A percentile compares a stretch with the other conserved stretches of the same genome.
phyloP scores from a whole-genome alignment of 139 green algal species.

The Nannochloris sp. region DNA sequence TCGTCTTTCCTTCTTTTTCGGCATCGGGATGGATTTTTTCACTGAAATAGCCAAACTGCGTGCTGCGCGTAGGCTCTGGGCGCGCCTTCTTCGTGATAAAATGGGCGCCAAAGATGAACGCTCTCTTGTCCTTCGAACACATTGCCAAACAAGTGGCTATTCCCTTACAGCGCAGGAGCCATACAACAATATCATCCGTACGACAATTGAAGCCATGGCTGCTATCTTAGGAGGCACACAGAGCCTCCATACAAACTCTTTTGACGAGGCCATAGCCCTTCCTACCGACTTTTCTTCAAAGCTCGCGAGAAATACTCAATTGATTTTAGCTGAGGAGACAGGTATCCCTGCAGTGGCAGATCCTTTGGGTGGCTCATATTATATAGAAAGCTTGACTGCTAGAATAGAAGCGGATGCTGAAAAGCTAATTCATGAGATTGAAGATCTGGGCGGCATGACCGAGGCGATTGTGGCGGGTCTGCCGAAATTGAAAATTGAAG shows the following conservation, averaged over 20 bases:
- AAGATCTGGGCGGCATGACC: constrained; percentile 58
- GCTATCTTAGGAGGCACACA: constrained; percentile 62
- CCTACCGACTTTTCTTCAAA: constrained; percentile 49
- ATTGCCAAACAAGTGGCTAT: constrained; percentile 56
- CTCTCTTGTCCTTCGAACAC: constrained; percentile 50
- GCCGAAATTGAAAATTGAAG: constrained; percentile 33
- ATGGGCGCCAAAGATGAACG: constrained; percentile 34
- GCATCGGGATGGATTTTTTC: constrained; percentile 66
- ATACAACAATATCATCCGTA: constrained; percentile 50
- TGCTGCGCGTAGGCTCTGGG: constrained; percentile 54
- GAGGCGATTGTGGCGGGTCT: constrained; percentile 42
- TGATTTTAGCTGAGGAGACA: constrained; percentile 58
- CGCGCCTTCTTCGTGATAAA: constrained; percentile 44
- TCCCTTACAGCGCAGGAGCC: constrained; percentile 42
- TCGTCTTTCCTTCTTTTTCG: constrained; percentile 50
- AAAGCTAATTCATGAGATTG: constrained; percentile 47
- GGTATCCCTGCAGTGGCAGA: constrained; percentile 52
- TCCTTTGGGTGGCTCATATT: constrained; percentile 60
- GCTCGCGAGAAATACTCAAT: constrained; percentile 59
- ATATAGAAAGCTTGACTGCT: constrained; percentile 51
- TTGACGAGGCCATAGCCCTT: constrained; percentile 63
- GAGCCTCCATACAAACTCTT: constrained; percentile 66
- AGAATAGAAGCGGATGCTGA: constrained; percentile 40
- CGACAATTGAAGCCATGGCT: constrained; percentile 47
- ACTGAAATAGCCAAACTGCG: constrained; percentile 56